These are phyloP conservation scores for Eucalyptus pumila DNA, from an alignment of 345 rosid species.

Conservation along the genomic window DNA sequence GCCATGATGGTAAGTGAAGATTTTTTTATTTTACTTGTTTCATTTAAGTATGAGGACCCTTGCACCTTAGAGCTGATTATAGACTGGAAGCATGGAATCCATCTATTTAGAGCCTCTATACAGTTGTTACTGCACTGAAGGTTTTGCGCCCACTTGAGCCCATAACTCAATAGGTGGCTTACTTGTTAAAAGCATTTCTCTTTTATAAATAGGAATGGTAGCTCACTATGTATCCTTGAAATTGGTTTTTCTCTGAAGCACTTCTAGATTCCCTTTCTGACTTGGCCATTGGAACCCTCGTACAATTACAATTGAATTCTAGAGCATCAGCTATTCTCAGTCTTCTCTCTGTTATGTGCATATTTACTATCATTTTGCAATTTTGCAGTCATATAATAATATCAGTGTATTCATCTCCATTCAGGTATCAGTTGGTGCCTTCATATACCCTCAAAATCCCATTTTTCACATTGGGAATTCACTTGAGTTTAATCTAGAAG, in stretches of 20 bases:
- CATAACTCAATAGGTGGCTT: neutral
- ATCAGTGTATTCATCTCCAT: constrained; percentile 1
- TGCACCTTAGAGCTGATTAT: neutral
- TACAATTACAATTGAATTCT: neutral
- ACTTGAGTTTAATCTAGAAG: constrained; percentile 50
- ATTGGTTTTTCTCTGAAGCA: neutral
- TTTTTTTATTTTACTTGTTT: neutral
- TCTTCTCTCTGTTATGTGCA: neutral
- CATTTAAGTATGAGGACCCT: neutral
- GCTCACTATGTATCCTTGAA: neutral
- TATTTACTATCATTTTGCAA: neutral
- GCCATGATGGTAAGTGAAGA: neutral
- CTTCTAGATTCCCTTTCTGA: neutral
- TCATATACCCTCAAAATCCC: constrained; percentile 61
- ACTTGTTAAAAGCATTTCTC: neutral
- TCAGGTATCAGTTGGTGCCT: constrained; percentile 88
- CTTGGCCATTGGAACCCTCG: neutral
- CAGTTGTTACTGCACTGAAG: neutral
- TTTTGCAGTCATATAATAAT: neutral
- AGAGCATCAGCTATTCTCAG: neutral
- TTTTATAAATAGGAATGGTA: neutral
- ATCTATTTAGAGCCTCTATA: neutral
- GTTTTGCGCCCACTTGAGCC: neutral
- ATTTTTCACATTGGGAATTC: constrained; percentile 39
- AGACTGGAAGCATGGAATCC: neutral